Evolutionary conservation across 225 moss, liverwort and hornwort genomes (phyloP).

Genomic region (Polytrichum formosum): DNA sequence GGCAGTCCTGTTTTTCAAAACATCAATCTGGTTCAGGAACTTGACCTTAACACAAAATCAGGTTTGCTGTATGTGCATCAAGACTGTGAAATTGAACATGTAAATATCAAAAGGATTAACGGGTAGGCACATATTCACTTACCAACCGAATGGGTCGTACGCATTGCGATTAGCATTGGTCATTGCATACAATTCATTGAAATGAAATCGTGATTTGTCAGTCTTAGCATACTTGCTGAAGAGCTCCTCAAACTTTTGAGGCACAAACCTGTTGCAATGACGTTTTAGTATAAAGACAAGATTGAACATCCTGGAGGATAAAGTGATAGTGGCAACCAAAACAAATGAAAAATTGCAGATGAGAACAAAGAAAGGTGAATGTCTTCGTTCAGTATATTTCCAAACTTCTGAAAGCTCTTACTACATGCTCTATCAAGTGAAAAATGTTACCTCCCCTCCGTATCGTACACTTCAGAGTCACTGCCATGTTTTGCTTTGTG

Average conservation of each 20-base stretch:
- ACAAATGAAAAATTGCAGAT: not conserved
- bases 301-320: not conserved
- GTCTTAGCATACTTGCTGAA: slow-evolving; percentile 58
- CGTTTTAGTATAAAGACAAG: not conserved
- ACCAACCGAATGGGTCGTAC: slow-evolving; percentile 67
- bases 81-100: too few relatives aligned
- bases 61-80: too few relatives aligned
- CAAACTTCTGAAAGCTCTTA: not conserved
- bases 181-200: slow-evolving; percentile 37
- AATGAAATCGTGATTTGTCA: slow-evolving; percentile 30
- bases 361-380: not conserved
- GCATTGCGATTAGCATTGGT: slow-evolving; percentile 38
- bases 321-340: not conserved
- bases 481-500: slow-evolving; percentile 81
- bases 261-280: slow-evolving; percentile 48
- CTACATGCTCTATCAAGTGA: not conserved
- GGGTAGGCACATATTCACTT: not conserved
- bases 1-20: slow-evolving; percentile 24
- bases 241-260: slow-evolving; percentile 71
- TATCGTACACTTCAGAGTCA: slow-evolving; percentile 73
- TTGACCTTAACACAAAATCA: too few relatives aligned
- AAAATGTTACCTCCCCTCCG: slow-evolving; percentile 61
- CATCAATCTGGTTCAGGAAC: too few relatives aligned
- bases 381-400: not conserved
- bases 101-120: too few relatives aligned